A percentile compares a stretch with the other conserved stretches of the same genome.
Conservation (phyloP, 2,329 filamentous ascomycete genomes). For the Alternaria angustiovoidea region DNA sequence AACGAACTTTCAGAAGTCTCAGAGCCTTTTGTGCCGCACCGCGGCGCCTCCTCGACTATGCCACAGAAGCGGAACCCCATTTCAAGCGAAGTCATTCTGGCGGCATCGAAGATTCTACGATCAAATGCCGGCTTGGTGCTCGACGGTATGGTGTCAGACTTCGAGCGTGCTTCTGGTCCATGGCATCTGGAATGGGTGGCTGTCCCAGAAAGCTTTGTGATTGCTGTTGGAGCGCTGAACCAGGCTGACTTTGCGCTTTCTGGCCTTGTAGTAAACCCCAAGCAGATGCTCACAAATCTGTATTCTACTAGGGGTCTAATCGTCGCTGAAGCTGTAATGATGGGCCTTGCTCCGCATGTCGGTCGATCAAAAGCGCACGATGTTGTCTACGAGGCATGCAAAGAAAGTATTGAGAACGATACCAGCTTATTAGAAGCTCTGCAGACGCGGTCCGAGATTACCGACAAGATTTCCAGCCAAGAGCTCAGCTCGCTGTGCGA, state of each 20-base stretch:
- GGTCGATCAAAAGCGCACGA: constrained; percentile 64
- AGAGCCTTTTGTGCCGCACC: constrained; percentile 56
- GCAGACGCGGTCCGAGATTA: constrained; percentile 52
- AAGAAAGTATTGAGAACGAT: constrained; percentile 57
- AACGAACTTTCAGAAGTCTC: constrained; percentile 64
- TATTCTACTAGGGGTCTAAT: constrained; percentile 62
- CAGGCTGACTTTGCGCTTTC: constrained; percentile 64
- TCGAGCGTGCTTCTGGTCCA: constrained; percentile 65
- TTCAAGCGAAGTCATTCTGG: constrained; percentile 64
- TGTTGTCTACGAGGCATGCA: constrained; percentile 64
- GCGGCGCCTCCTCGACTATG: constrained; percentile 48
- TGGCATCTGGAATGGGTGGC: constrained; percentile 69
- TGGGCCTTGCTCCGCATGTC: constrained; percentile 63
- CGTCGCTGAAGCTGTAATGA: constrained; percentile 68
- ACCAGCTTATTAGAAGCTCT: constrained; percentile 56
- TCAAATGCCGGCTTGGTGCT: constrained; percentile 62
- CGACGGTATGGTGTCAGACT: constrained; percentile 66
- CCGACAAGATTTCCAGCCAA: constrained; percentile 54
- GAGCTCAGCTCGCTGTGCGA: constrained; percentile 65
- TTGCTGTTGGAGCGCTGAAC: constrained; percentile 61
- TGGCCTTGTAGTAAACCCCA: constrained; percentile 60
- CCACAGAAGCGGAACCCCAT: constrained; percentile 65
- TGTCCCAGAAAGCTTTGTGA: constrained; percentile 63
- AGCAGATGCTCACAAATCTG: constrained; percentile 61
- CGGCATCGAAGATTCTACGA: constrained; percentile 62